Evolutionary conservation across 495 filamentous ascomycete species (phyloP), one percentile per base, ranked within the genome.

Genomic region (Cryomyces antarcticus): DNA sequence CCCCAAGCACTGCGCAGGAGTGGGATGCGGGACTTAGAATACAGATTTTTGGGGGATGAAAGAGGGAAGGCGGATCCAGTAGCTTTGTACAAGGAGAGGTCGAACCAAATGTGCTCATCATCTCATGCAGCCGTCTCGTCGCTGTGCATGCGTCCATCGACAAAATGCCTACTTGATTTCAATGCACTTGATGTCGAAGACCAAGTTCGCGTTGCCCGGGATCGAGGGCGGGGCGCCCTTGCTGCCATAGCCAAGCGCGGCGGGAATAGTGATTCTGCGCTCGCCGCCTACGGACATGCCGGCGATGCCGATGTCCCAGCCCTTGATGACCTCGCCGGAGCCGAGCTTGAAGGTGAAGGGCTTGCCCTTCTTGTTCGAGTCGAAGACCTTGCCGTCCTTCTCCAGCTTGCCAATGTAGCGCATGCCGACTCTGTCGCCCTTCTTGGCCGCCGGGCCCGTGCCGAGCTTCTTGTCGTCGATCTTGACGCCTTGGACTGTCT

Each of bases 361-460:
- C 64, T 87, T 80, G 50, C 89, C 89, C 67, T 88, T 93, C 70
- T 93, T 96, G 72, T 96, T 96, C 50, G 82, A 63, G 61, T 96
- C 89, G 54, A 99, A 99, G 46, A 86, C 72, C 64, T 94, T 93
- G 61, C 83, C 82, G 59, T 87, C 75, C 55, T 75, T 71, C 46
- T 86, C 31, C 17, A 64, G 75, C 72, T 96, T 99, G 52, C 89
- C 89, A 57, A 99, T 94, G 64, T 99, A 99, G 48, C 89, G 76
- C 75, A 99, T 82, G 50, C 81, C 72, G 36, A 99, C 75, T 47
- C 70, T 76, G 69, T 84, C 78, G 40, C 89, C 86, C 48, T 71
- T 73, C 76, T 93, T 94, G 41, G 77, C 83, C 42, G 71, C 71
- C 46, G 72, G 70, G 46, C 89, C 89, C 41, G 69, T 73, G 41